These are phyloP conservation scores for Alternaria rosae DNA, from an alignment of 2,329 filamentous ascomycete genomes.

Conservation along the genomic window DNA sequence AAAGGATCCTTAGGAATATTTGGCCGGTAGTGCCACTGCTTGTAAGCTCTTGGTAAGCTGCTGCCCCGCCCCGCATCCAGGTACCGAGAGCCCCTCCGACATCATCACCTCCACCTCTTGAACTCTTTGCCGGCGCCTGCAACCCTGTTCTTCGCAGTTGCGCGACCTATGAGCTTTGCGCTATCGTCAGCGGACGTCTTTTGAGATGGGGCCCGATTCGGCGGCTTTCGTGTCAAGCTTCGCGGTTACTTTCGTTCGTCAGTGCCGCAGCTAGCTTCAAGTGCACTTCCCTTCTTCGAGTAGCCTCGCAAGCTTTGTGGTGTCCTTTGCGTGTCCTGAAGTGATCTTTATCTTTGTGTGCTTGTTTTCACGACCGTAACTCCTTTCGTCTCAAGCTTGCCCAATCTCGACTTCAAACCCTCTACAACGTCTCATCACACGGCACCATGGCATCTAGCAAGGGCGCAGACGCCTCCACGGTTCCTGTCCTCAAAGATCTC, in stretches of 20 bases:
- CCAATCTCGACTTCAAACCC: background rate
- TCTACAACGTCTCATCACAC: background rate
- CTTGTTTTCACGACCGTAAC: background rate
- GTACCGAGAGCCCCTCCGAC: constrained; percentile 23
- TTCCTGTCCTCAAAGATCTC: constrained; percentile 63
- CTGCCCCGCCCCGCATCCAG: constrained; percentile 22
- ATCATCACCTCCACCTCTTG: constrained; percentile 16
- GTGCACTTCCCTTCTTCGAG: background rate
- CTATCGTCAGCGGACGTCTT: constrained; percentile 8
- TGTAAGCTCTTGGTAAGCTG: constrained; percentile 24
- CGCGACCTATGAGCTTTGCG: constrained; percentile 14
- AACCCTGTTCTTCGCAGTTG: background rate
- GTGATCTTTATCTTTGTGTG: background rate
- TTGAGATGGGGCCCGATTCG: background rate
- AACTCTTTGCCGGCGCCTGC: constrained; percentile 14
- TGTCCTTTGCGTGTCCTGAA: background rate
- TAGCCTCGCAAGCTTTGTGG: background rate
- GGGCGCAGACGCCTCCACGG: constrained; percentile 7
- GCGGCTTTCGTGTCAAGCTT: constrained; percentile 2
- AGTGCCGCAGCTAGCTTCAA: background rate
- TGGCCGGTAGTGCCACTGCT: background rate
- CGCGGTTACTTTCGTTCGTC: constrained; percentile 8
- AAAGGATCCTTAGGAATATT: background rate
- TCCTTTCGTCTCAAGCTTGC: background rate
- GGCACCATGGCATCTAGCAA: constrained; percentile 2